phyloP scores from a whole-genome alignment of 2,329 filamentous ascomycete species.

The Neopestalotiopsis sp. region DNA sequence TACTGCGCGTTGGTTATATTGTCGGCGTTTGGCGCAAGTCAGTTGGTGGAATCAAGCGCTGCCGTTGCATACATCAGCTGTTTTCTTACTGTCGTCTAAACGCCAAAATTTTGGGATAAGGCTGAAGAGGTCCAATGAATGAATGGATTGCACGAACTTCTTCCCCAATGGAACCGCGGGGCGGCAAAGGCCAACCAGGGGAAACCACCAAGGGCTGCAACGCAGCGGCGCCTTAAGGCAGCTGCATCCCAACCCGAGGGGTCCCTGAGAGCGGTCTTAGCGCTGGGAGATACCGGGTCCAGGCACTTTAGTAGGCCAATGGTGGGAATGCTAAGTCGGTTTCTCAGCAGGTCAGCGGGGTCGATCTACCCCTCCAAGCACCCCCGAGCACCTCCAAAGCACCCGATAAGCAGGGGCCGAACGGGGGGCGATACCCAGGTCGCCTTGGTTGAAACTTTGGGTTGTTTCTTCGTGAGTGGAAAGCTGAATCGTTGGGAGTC shows the following conservation, averaged over 20 bases:
- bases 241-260: slow-evolving; percentile 1
- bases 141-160: not conserved
- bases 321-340: not conserved
- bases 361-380: slow-evolving; percentile 12
- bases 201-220: not conserved
- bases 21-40: not conserved
- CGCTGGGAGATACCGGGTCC: slow-evolving; percentile 6
- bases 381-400: no score
- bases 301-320: slow-evolving; percentile 11
- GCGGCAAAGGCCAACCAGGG: not conserved
- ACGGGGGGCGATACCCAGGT: slow-evolving; percentile 1
- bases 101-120: slow-evolving; percentile 9
- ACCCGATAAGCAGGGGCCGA: slow-evolving; percentile 1
- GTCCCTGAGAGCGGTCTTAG: slow-evolving; percentile 4
- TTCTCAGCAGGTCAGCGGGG: slow-evolving; percentile 6
- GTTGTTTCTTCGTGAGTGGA: slow-evolving; percentile 14
- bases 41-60: not conserved
- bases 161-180: not conserved
- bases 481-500: not conserved
- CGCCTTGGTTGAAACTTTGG: slow-evolving; percentile 18
- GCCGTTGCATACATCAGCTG: not conserved
- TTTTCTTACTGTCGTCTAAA: not conserved
- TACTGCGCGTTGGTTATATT: not conserved
- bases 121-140: not conserved
- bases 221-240: not conserved